phyloP scores from a whole-genome alignment of 352 stramenopile species.

The Globisporangium rhizosaccharum region DNA sequence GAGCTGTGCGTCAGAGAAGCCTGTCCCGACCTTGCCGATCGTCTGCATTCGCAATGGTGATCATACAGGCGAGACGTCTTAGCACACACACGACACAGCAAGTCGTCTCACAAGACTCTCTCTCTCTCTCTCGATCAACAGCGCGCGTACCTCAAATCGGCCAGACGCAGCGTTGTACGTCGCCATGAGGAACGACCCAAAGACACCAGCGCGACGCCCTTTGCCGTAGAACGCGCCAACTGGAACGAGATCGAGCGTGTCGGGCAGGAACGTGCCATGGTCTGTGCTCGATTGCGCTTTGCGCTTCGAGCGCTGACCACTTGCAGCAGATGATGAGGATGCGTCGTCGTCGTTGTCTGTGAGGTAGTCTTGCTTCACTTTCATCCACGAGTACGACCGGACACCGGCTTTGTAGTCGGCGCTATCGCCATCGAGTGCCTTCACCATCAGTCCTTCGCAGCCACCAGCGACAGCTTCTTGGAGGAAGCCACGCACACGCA shows the following conservation, averaged over 20 bases:
- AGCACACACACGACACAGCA: not conserved
- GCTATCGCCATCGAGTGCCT: conserved; percentile 41
- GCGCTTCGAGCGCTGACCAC: not conserved
- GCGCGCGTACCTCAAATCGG: conserved; percentile 89
- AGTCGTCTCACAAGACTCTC: not conserved
- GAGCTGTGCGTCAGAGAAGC: conserved; percentile 97
- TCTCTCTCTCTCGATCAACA: not conserved
- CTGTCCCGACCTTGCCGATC: conserved; percentile 92
- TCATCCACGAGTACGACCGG: conserved; percentile 82
- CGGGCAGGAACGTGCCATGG: conserved; percentile 59
- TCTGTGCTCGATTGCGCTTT: conserved; percentile 5
- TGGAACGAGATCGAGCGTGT: conserved; percentile 97
- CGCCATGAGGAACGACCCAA: conserved; percentile 97
- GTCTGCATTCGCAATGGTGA: conserved; percentile 26
- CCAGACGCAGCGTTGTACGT: conserved; percentile 92
- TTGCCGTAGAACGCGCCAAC: conserved; percentile 96
- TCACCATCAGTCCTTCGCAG: conserved; percentile 82
- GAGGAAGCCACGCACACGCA: conserved; percentile 30
- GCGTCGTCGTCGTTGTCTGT: conserved; percentile 1
- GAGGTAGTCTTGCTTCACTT: conserved; percentile 81
- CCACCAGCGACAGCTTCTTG: conserved; percentile 43
- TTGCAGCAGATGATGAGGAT: too few species aligned
- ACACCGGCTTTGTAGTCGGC: conserved; percentile 59
- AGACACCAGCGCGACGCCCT: conserved; percentile 92
- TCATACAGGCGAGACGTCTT: not conserved